Evolutionary conservation across 148 eudicot species (phyloP).

Genomic region (Gaultheria prostrata): DNA sequence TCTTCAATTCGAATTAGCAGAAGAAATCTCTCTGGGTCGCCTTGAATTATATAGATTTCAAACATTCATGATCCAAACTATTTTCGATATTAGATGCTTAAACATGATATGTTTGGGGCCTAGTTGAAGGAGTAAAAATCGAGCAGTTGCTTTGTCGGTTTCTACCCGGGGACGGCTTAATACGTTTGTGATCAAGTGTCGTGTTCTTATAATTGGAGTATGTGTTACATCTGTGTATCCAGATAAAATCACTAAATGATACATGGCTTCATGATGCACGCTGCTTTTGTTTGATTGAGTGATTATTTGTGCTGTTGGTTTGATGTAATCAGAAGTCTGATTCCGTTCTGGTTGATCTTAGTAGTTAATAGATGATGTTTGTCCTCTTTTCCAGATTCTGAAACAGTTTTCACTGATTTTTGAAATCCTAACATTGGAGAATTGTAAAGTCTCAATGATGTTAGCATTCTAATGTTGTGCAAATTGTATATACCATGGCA

Average conservation of each 20-base stretch:
- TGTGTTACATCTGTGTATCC: neutral
- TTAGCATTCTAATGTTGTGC: neutral
- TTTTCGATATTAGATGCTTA: too few species aligned
- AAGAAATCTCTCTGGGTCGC: too few species aligned
- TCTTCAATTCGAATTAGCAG: too few species aligned
- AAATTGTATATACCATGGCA: neutral
- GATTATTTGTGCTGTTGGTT: neutral
- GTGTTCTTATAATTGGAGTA: neutral
- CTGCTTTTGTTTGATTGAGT: neutral
- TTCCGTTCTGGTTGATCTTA: neutral
- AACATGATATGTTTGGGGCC: neutral
- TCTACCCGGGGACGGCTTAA: neutral
- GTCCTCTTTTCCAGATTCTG: neutral
- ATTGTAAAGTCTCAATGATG: neutral
- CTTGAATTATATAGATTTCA: too few species aligned
- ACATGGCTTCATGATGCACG: neutral
- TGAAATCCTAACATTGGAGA: neutral
- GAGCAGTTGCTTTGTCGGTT: neutral
- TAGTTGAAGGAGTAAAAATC: neutral
- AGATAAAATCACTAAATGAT: neutral
- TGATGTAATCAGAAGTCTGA: neutral
- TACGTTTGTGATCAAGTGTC: neutral
- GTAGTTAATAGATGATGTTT: neutral
- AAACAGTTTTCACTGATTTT: neutral
- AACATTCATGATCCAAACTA: too few species aligned